phyloP scores from a whole-genome alignment of 2,329 filamentous ascomycete species.

The Bimuria novae-zelandiae region DNA sequence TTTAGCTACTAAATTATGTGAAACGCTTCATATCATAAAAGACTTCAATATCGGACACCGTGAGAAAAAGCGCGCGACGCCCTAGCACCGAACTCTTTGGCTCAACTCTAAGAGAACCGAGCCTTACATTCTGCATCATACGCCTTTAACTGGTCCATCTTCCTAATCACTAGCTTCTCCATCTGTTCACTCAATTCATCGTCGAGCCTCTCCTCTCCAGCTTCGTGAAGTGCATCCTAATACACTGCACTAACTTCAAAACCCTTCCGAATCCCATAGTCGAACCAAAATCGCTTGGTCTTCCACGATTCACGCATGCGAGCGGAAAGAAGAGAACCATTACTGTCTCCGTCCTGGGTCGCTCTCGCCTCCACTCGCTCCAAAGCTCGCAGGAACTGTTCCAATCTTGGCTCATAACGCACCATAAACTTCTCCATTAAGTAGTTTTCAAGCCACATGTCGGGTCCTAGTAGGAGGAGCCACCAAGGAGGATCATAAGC shows the following conservation, averaged over 20 bases:
- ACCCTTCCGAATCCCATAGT: slow-evolving; percentile 44
- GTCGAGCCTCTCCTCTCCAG: slow-evolving; percentile 15
- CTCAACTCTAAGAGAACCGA: slow-evolving; percentile 5
- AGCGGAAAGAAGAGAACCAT: slow-evolving; percentile 21
- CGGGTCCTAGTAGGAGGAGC: slow-evolving; percentile 40
- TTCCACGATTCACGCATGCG: slow-evolving; percentile 46
- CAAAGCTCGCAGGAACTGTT: slow-evolving; percentile 46
- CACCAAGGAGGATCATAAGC: slow-evolving; percentile 48
- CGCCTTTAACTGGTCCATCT: slow-evolving; percentile 20
- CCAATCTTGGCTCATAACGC: slow-evolving; percentile 40
- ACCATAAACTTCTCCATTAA: slow-evolving; percentile 28
- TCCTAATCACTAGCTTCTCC: slow-evolving; percentile 13
- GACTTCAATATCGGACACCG: too few species aligned
- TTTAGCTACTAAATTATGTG: too few species aligned
- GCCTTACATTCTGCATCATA: slow-evolving; percentile 15
- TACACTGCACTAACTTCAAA: slow-evolving; percentile 45
- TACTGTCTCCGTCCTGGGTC: slow-evolving; percentile 15
- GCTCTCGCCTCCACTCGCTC: slow-evolving; percentile 30
- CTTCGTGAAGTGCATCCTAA: slow-evolving; percentile 26
- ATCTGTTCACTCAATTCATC: slow-evolving; percentile 10
- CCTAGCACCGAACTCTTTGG: too few species aligned
- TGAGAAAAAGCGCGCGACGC: too few species aligned
- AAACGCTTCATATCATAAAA: too few species aligned
- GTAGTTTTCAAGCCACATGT: slow-evolving; percentile 28
- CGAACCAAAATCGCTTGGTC: slow-evolving; percentile 45